A percentile compares a stretch with the other conserved stretches of the same genome.
Evolutionary conservation across 1,284 basidiomycete genomes (phyloP).

Genomic region (Boletus sp.): DNA sequence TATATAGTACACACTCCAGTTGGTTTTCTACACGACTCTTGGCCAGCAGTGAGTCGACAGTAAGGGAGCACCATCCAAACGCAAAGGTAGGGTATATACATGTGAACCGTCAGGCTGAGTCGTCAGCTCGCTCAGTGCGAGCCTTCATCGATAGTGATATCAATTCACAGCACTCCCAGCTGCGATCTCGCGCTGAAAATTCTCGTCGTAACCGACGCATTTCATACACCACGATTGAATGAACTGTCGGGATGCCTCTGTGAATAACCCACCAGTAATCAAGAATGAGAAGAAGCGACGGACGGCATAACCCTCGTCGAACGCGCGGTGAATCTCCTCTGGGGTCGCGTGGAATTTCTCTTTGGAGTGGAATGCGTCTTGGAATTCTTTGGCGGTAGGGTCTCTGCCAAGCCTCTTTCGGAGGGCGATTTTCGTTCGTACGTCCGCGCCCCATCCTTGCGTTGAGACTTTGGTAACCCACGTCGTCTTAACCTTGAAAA

Average conservation of each 20-base stretch:
- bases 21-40: neutral
- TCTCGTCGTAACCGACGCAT: conserved; percentile 24
- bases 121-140: neutral
- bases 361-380: neutral
- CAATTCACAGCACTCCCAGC: conserved; percentile 12
- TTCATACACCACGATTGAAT: conserved; percentile 23
- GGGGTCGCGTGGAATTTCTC: conserved; percentile 16
- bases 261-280: neutral
- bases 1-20: neutral
- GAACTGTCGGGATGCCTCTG: conserved; percentile 2
- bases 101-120: neutral
- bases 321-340: conserved; percentile 15
- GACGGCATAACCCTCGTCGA: conserved; percentile 18
- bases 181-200: conserved; percentile 18
- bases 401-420: conserved; percentile 14
- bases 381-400: conserved; percentile 13
- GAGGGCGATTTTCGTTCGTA: conserved; percentile 20
- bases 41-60: neutral
- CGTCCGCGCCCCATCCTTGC: conserved; percentile 9
- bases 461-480: conserved; percentile 17
- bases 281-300: neutral
- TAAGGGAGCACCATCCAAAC: neutral
- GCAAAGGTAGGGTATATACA: neutral
- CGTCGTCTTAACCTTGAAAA: conserved; percentile 22
- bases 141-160: neutral